Evolutionary conservation across 2,329 filamentous ascomycete genomes (phyloP).

Genomic region (Polytolypa hystricis): DNA sequence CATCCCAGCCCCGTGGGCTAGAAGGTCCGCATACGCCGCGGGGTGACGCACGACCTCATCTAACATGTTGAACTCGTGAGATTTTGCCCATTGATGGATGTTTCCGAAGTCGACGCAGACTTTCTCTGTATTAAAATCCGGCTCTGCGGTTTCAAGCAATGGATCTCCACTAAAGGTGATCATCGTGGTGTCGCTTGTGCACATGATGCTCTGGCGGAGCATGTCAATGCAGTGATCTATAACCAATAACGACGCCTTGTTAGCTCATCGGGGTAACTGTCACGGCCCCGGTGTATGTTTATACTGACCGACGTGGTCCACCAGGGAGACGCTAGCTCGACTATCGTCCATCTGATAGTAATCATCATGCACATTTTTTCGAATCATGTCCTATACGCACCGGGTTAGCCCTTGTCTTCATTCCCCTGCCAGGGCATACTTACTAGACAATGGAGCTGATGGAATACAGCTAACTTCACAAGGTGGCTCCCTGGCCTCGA

Average conservation of each 20-base stretch:
- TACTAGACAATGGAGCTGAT: slow-evolving; percentile 19
- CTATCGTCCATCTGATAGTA: slow-evolving; percentile 9
- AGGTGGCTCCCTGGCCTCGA: slow-evolving; percentile 9
- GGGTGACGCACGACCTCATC: slow-evolving; percentile 7
- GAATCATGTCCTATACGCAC: slow-evolving; percentile 9
- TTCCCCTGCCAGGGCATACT: neutral
- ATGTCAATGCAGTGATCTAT: slow-evolving; percentile 14
- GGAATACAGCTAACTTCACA: slow-evolving; percentile 12
- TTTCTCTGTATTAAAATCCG: slow-evolving; percentile 10
- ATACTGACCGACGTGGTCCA: slow-evolving; percentile 12
- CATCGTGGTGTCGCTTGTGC: slow-evolving; percentile 11
- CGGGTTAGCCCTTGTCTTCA: too few species aligned
- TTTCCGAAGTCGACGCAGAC: slow-evolving; percentile 9
- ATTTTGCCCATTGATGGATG: slow-evolving; percentile 10
- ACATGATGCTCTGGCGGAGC: slow-evolving; percentile 10
- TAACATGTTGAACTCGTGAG: slow-evolving; percentile 9
- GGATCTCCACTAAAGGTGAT: slow-evolving; percentile 9
- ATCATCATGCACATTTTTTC: slow-evolving; percentile 9
- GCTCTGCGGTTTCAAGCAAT: slow-evolving; percentile 3
- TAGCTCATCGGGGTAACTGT: too few species aligned
- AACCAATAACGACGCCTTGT: neutral
- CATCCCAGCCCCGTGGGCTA: slow-evolving; percentile 3
- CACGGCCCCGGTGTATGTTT: too few species aligned
- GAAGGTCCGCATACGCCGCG: slow-evolving; percentile 4
- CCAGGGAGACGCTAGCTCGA: slow-evolving; percentile 2